phyloP scores from a whole-genome alignment of 176 grass and related monocot species.

The Phyllostachys edulis region DNA sequence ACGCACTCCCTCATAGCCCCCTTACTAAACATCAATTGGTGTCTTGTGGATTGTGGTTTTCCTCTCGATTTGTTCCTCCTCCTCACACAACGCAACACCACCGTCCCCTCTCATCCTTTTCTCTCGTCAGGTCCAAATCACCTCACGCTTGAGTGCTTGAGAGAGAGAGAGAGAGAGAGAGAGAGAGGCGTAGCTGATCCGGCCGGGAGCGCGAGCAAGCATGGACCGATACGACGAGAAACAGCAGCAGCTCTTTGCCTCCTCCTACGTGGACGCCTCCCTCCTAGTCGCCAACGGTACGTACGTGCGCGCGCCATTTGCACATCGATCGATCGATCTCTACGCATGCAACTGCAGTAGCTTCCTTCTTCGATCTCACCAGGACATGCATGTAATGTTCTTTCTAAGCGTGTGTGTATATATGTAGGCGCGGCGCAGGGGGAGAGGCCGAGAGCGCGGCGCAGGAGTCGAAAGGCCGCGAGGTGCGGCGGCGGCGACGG shows the following conservation, averaged over 20 bases:
- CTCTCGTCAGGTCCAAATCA: neutral
- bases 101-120: neutral
- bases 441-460: slow-evolving; percentile 44
- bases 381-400: slow-evolving; percentile 6
- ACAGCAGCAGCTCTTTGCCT: slow-evolving; percentile 29
- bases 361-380: neutral
- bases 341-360: neutral
- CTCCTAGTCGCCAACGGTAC: slow-evolving; percentile 32
- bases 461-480: slow-evolving; percentile 33
- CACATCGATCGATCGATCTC: neutral
- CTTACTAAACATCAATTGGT: slow-evolving; percentile 41
- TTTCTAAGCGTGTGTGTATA: neutral
- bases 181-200: neutral
- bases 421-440: slow-evolving; percentile 19
- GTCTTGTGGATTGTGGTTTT: slow-evolving; percentile 44
- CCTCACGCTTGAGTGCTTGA: neutral
- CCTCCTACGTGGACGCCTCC: slow-evolving; percentile 38
- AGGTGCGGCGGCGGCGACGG: slow-evolving; percentile 22
- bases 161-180: neutral
- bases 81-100: neutral
- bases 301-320: neutral
- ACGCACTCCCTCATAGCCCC: slow-evolving; percentile 25
- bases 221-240: slow-evolving; percentile 44
- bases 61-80: slow-evolving; percentile 16
- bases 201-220: neutral